A percentile compares a stretch with the other conserved stretches of the same genome.
Conservation (phyloP, 495 filamentous ascomycete species). For the Talaromyces wortmannii region DNA sequence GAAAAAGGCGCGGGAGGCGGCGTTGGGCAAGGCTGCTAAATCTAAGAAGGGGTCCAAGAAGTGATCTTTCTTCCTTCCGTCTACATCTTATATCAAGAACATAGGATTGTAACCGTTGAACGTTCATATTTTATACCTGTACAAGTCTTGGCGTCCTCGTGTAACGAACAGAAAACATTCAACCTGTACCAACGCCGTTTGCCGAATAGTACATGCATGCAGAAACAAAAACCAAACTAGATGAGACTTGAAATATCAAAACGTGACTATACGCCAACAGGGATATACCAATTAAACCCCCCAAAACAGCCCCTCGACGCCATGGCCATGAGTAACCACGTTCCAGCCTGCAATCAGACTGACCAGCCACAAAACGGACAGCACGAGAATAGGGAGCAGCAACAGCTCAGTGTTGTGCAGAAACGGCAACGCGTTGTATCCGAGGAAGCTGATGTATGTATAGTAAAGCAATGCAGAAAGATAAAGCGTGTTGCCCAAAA, state of each 20-base stretch:
- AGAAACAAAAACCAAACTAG: not conserved
- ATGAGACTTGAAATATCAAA: not conserved
- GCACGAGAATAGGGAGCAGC: conserved; percentile 53
- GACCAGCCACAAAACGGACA: conserved; percentile 55
- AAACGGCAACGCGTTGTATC: conserved; percentile 70
- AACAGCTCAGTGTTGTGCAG: conserved; percentile 68
- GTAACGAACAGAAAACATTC: too few relatives aligned
- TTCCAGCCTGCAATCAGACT: conserved; percentile 49
- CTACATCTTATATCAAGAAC: not conserved
- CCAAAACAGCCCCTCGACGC: conserved; percentile 39
- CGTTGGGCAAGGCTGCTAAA: conserved; percentile 24
- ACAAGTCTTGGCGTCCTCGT: not conserved
- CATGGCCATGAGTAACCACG: conserved; percentile 34
- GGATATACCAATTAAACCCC: conserved; percentile 24
- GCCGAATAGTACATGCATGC: not conserved
- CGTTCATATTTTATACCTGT: not conserved
- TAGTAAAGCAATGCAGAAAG: conserved; percentile 65
- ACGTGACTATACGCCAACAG: not conserved
- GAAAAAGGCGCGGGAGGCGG: conserved; percentile 23
- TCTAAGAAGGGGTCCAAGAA: conserved; percentile 29
- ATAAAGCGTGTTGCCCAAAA: conserved; percentile 67
- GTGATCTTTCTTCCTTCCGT: conserved; percentile 3
- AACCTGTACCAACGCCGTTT: too few relatives aligned
- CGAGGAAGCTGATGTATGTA: conserved; percentile 65
- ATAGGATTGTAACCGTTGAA: not conserved